Percentiles rank a stretch among this genome's conserved stretches.
Conservation (phyloP, 768 basidiomycete genomes). For the Tylopilus sp. region DNA sequence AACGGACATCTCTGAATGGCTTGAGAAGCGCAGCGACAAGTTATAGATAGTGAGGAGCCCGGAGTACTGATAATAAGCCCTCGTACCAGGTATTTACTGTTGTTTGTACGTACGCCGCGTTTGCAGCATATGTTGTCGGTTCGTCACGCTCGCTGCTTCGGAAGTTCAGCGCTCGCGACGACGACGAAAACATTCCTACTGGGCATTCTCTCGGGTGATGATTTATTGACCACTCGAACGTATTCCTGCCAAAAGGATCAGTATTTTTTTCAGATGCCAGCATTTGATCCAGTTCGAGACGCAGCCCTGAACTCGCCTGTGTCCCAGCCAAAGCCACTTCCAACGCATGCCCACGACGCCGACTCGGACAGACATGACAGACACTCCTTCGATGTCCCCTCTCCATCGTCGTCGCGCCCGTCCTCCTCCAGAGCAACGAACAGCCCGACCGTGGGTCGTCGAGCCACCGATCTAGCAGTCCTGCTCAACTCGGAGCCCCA, state of each 20-base stretch:
- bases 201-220: slow-evolving; percentile 9
- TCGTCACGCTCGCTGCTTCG: not conserved
- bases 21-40: slow-evolving; percentile 24
- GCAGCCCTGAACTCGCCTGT: slow-evolving; percentile 78
- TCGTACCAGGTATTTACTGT: not conserved
- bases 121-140: not conserved
- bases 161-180: not conserved
- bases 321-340: slow-evolving; percentile 42
- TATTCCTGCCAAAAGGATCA: not conserved
- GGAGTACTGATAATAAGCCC: too few relatives aligned
- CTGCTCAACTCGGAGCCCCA: slow-evolving; percentile 65
- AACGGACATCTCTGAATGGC: slow-evolving; percentile 54
- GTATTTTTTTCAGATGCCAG: slow-evolving; percentile 22
- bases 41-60: not conserved
- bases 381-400: slow-evolving; percentile 33
- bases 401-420: slow-evolving; percentile 35
- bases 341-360: slow-evolving; percentile 20
- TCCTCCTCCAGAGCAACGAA: slow-evolving; percentile 32
- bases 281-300: slow-evolving; percentile 87
- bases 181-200: slow-evolving; percentile 11
- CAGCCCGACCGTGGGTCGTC: slow-evolving; percentile 50
- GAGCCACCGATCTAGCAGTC: slow-evolving; percentile 75
- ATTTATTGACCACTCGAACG: slow-evolving; percentile 9
- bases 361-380: slow-evolving; percentile 28
- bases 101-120: not conserved